Base-by-base conservation (phyloP, 2,329 filamentous ascomycete genomes). In the Arthroderma sp. region DNA sequence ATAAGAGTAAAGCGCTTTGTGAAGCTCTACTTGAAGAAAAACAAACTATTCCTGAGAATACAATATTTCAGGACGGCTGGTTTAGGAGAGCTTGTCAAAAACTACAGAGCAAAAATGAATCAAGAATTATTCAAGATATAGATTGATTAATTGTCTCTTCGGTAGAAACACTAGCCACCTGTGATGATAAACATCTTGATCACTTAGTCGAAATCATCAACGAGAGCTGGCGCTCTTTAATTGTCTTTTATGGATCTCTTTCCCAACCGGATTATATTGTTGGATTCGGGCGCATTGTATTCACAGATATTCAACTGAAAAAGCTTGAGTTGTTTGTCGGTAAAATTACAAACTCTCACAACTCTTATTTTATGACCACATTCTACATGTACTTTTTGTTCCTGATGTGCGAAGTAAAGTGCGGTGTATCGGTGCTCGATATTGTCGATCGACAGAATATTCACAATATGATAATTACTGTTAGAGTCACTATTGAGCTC, bases 311-410 rank as follows among this genome's bases (percentile, higher is more conserved):
- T 6, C 66, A 72, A 52, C 59, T 69, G 4, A 36, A 53, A 9
- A 71, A 64, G 55, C 51, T 74, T 5, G 46, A 53, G 5, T 61
- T 62, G 5, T 65, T 64, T 38, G 44, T 59, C 8, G 51, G 52
- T 42, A 41, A 50, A 10, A 43, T 49, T 28, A 55, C 56, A 9
- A 57, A 66, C 44, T 52, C 22, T 29, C 36, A 34, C 31, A 34
- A n/a, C 29, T 72, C 62, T 15, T 63, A 55, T 49, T 70, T 72
- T 43, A 66, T 69, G 58, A 63, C 52, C 6, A 73, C 66, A 7
- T 66, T 61, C 43, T 55, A 63, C 4, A 71, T 73, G 59, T 69
- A 66, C 56, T 72, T 75, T 49, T 68, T 68, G 2, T 74, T 73
- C 49, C 56, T 74, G 0, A 64, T 65, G 0, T 69, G 63, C 52